Evolutionary conservation across 352 stramenopile species (phyloP), one percentile per base, ranked within the genome.

Genomic region (Phytopythium oedochilum): DNA sequence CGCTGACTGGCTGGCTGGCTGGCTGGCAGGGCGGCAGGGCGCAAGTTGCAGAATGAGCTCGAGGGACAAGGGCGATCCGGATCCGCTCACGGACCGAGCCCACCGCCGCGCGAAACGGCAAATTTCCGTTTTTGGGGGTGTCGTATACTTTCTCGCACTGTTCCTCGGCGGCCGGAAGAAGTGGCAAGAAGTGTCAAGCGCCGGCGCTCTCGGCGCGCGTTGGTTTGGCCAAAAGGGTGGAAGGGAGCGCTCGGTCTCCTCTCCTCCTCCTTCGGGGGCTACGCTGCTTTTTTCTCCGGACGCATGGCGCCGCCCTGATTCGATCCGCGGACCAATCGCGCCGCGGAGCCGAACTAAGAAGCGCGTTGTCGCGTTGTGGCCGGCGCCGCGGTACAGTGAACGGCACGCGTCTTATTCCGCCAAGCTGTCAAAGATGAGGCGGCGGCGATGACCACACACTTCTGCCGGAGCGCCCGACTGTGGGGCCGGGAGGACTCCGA

Each of bases 21-120:
- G 40, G 10, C 23, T 25, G 22, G 8, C 17, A 29, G n/a, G 7
- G 43, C 8, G 45, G 3, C 7, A 17, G 8, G 26, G 26, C 15
- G 49, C 22, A 25, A 55, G 32, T 55, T 55, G 49, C 49, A 18
- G 49, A 55, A 36, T 55, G 49, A 55, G 49, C 49, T 15, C 25
- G 25, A 8, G 11, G 5, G 48, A 11, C 6, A 2, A 6, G 46
- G 46, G 18, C 18, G 29, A 3, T 9, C 32, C 10, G 32, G 18
- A 29, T 39, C 18, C 20, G 20, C 32, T 44, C n/a, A 35, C 35
- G 10, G 34, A 32, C 44, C 12, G 44, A 15, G 3, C 44, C 44
- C 14, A 20, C 14, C 44, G 25, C 26, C 3, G 29, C 39, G 45
- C 28, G 45, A 42, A 42, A 42, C 35, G 35, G 35, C 34, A n/a